Evolutionary conservation across 1,284 basidiomycete genomes (phyloP).

Genomic region (Testicularia cyperi): DNA sequence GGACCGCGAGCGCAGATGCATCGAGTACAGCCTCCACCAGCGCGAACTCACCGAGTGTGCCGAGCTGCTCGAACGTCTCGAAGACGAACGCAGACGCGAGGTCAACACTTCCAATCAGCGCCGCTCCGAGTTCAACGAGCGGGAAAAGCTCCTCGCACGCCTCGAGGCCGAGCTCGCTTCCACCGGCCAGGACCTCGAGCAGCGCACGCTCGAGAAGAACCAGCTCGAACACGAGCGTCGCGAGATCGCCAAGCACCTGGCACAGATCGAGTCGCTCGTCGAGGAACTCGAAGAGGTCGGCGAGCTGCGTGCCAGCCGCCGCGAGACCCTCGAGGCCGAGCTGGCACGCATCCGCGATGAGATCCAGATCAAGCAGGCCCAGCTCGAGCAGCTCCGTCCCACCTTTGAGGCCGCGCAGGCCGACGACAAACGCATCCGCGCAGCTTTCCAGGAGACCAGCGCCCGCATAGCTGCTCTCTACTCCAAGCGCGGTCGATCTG

Average conservation of each 20-base stretch:
- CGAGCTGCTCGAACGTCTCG: constrained; percentile 74
- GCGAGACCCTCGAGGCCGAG: constrained; percentile 67
- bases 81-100: constrained; percentile 71
- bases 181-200: constrained; percentile 71
- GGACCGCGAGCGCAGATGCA: constrained; percentile 87
- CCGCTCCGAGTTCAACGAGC: constrained; percentile 75
- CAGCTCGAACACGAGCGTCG: constrained; percentile 73
- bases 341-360: constrained; percentile 61
- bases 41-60: constrained; percentile 85
- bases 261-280: constrained; percentile 73
- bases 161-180: constrained; percentile 75
- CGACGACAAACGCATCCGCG: constrained; percentile 69
- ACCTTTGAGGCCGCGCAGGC: constrained; percentile 69
- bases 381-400: constrained; percentile 65
- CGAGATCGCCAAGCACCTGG: constrained; percentile 66
- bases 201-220: constrained; percentile 70
- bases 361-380: constrained; percentile 24
- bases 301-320: constrained; percentile 59
- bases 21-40: constrained; percentile 93
- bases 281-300: constrained; percentile 70
- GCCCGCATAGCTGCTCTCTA: constrained; percentile 49
- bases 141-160: constrained; percentile 72
- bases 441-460: constrained; percentile 60
- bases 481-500: constrained; percentile 53
- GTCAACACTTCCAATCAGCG: constrained; percentile 78